Evolutionary conservation across 1,284 basidiomycete genomes (phyloP), one percentile per base, ranked within the genome.

Genomic region (Leccinum subfulvum): DNA sequence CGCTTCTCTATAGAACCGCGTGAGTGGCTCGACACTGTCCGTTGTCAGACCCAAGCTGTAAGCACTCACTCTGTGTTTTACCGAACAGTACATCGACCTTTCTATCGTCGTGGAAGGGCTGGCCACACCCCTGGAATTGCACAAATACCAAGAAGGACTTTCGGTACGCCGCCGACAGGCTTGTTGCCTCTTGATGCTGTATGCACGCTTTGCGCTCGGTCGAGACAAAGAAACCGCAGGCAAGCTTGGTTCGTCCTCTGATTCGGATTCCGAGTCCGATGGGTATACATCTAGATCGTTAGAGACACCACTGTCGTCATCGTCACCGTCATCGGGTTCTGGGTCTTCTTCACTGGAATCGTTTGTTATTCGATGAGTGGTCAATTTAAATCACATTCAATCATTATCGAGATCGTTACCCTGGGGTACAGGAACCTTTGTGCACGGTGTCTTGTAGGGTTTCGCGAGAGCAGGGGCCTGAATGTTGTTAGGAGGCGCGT

Each of bases 251-350:
- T 65, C 66, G 47, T 71, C 66, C 26, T 76, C 75, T 53, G 65
- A 56, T 58, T 74, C 72, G 57, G 62, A 53, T 49, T 16, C 72
- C 33, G 69, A 63, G 58, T 76, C 73, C 52, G 76, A 75, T 62
- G 76, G 75, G 56, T 74, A 74, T 11, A 63, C 74, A 56, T 76
- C 73, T 47, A 76, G 56, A 65, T 74, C 75, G 4, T 71, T 77
- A 33, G 63, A 68, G 28, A 64, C 52, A 52, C 49, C 59, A 14
- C 39, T 61, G 3, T 63, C 59, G 9, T 70, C 71, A 5, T 65
- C 59, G 9, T 70, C 69, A 13, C 59, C 64, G 16, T 63, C 73
- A 21, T 63, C 61, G 39, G 39, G 56, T 47, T 62, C 72, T 59
- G 73, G 71, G 5, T 65, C 67, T 62, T 74, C 73, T 44, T 75